Evolutionary conservation across 1,139 yeast genomes (phyloP).

Genomic region (Pichia inconspicua): DNA sequence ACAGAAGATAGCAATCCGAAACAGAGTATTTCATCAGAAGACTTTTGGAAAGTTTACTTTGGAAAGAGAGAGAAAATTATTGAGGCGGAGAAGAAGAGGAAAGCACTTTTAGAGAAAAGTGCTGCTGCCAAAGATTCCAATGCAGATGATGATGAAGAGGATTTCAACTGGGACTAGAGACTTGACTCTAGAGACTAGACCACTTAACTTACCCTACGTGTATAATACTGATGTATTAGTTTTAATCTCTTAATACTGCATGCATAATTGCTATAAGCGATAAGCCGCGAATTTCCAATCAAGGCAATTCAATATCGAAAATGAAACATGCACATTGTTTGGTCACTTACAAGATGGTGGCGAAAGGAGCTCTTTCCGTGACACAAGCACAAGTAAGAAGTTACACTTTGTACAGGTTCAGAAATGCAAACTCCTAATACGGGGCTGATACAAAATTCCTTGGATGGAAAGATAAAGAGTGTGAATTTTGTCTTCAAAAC

Average conservation of each 20-base stretch:
- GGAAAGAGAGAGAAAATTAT: constrained; percentile 46
- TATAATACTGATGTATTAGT: too few species aligned
- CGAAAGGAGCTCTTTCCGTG: background rate
- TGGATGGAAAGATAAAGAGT: constrained; percentile 4
- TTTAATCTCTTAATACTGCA: too few species aligned
- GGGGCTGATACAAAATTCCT: constrained; percentile 3
- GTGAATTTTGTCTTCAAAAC: constrained; percentile 8
- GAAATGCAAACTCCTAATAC: constrained; percentile 10
- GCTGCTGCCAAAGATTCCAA: constrained; percentile 59
- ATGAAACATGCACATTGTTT: background rate
- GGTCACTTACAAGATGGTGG: background rate
- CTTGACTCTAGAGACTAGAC: constrained; percentile 1
- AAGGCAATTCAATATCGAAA: background rate
- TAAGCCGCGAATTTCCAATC: constrained; percentile 1
- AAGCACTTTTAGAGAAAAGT: constrained; percentile 43
- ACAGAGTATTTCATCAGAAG: constrained; percentile 39
- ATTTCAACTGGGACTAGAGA: constrained; percentile 19
- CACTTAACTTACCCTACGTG: too few species aligned
- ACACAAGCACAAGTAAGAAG: background rate
- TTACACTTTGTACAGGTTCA: background rate
- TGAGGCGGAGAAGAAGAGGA: constrained; percentile 60
- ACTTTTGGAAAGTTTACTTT: constrained; percentile 76
- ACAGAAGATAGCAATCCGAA: background rate
- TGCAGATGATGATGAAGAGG: constrained; percentile 53
- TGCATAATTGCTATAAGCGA: background rate